phyloP scores from a whole-genome alignment of 2,329 filamentous ascomycete genomes.

The Penicillium palitans region DNA sequence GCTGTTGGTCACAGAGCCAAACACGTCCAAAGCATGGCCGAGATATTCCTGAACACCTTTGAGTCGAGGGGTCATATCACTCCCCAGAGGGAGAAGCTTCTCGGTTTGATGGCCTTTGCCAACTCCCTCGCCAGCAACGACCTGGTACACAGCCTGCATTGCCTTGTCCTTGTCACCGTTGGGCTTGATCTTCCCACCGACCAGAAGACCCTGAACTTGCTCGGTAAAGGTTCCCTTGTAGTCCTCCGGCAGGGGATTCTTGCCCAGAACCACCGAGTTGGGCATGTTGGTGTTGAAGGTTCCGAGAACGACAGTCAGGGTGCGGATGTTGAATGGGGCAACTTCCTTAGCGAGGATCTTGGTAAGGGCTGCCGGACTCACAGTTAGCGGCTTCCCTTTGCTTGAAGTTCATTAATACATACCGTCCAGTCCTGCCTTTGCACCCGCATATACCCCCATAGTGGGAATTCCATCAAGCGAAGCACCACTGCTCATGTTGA shows the following conservation, averaged over 20 bases:
- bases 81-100: not conserved
- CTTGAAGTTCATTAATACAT: not conserved
- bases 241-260: not conserved
- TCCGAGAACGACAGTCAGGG: not conserved
- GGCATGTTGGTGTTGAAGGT: not conserved
- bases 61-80: not conserved
- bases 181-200: not conserved
- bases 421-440: constrained; percentile 34
- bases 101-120: not conserved
- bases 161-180: not conserved
- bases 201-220: not conserved
- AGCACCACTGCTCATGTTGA: constrained; percentile 30
- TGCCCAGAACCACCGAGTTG: not conserved
- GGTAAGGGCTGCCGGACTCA: not conserved
- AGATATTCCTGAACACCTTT: not conserved
- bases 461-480: constrained; percentile 22
- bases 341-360: not conserved
- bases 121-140: not conserved
- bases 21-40: not conserved
- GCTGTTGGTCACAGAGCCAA: not conserved
- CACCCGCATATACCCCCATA: constrained; percentile 30
- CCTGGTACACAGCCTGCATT: not conserved
- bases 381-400: not conserved
- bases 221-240: not conserved
- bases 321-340: not conserved